Percentiles rank a stretch among this genome's conserved stretches.
Conservation (phyloP, 83 land plant species). For the Thuja plicata region DNA sequence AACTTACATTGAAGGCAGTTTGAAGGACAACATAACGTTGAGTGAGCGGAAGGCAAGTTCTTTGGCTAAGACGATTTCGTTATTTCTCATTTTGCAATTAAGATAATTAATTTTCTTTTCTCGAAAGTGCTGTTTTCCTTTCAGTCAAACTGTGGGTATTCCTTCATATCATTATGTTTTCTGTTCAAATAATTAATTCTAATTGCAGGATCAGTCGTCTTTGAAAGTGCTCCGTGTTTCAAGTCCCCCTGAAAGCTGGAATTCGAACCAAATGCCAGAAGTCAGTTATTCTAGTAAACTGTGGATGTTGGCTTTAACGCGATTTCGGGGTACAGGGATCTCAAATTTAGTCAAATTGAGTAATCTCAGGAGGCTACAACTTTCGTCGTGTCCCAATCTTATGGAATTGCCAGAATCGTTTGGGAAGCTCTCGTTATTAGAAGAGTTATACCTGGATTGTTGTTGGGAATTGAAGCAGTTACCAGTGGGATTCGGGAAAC, state of each 20-base stretch:
- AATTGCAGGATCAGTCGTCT: background rate
- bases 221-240: background rate
- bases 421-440: background rate
- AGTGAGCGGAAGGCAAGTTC: background rate
- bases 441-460: background rate
- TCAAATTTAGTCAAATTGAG: background rate
- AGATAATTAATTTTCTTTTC: too few relatives aligned
- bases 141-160: too few relatives aligned
- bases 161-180: too few relatives aligned
- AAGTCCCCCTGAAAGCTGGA: background rate
- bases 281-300: too few relatives aligned
- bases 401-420: background rate
- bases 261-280: background rate
- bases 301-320: background rate
- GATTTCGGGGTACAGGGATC: background rate
- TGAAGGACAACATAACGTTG: background rate
- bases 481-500: too few relatives aligned
- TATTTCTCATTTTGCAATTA: too few relatives aligned
- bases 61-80: background rate
- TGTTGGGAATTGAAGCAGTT: background rate
- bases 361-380: background rate
- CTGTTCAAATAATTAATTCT: too few relatives aligned
- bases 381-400: background rate
- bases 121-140: too few relatives aligned
- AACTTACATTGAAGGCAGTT: background rate